Evolutionary conservation across 257 asterid genomes (phyloP).

Genomic region (Echites panduratus): DNA sequence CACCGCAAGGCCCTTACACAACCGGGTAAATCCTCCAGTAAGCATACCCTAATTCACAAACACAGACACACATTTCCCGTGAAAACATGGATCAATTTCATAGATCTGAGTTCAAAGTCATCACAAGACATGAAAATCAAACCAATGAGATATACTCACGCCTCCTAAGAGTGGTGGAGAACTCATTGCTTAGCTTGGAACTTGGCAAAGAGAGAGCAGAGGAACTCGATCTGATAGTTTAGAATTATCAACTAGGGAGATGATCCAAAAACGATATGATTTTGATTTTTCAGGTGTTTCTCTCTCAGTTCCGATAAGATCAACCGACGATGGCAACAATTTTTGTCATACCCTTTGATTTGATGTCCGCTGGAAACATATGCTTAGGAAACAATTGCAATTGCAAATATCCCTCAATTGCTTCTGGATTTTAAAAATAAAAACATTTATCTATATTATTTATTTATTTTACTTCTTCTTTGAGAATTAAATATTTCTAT

Average conservation of each 20-base stretch:
- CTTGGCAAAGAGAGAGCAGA: neutral
- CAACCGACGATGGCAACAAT: neutral
- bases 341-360: neutral
- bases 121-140: neutral
- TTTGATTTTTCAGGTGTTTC: neutral
- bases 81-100: neutral
- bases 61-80: neutral
- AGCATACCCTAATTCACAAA: slow-evolving; percentile 29
- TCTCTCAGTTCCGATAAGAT: neutral
- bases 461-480: too few species aligned
- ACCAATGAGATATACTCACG: slow-evolving; percentile 8
- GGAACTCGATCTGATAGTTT: slow-evolving; percentile 7
- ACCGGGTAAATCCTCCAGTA: slow-evolving; percentile 66
- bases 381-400: neutral
- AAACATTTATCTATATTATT: too few species aligned
- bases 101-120: slow-evolving; percentile 13
- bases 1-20: slow-evolving; percentile 82
- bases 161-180: slow-evolving; percentile 40
- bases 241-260: neutral
- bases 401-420: too few species aligned
- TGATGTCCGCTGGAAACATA: neutral
- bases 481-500: too few species aligned
- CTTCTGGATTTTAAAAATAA: too few species aligned
- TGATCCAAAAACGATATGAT: neutral
- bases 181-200: slow-evolving; percentile 35